Evolutionary conservation across 805 yeast genomes (phyloP).

Genomic region (Saccharomycopsis sp.): DNA sequence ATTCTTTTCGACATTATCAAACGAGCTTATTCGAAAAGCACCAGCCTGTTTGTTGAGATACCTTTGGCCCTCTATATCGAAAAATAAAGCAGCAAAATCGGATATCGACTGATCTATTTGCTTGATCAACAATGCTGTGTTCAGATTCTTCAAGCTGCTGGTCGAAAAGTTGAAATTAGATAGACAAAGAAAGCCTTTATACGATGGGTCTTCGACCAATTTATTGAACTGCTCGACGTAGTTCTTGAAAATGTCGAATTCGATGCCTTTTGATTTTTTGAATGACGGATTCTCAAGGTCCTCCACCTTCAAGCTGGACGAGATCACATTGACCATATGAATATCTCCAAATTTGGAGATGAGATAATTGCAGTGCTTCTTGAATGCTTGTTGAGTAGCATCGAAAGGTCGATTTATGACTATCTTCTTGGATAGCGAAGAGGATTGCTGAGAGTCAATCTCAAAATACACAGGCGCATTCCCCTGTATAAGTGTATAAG

Average conservation of each 20-base stretch:
- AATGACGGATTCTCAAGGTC: background rate
- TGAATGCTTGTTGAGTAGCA: constrained; percentile 82
- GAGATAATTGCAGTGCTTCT: constrained; percentile 68
- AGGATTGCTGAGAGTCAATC: constrained; percentile 54
- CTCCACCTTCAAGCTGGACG: constrained; percentile 1
- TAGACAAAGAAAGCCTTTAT: constrained; percentile 9
- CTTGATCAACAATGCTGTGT: background rate
- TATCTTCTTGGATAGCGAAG: constrained; percentile 63
- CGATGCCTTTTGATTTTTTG: constrained; percentile 12
- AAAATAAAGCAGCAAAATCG: constrained; percentile 80
- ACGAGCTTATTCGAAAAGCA: constrained; percentile 79
- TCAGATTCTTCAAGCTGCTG: background rate
- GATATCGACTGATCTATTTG: constrained; percentile 54
- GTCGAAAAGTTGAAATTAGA: constrained; percentile 15
- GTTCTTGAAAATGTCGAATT: constrained; percentile 17
- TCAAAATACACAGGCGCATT: constrained; percentile 95
- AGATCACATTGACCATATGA: constrained; percentile 68
- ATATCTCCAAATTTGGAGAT: constrained; percentile 76
- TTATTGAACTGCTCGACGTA: constrained; percentile 17
- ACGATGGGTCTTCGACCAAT: constrained; percentile 6
- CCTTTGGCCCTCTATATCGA: constrained; percentile 52
- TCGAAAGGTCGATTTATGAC: constrained; percentile 71
- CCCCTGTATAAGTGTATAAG: constrained; percentile 83
- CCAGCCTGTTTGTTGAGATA: constrained; percentile 82
- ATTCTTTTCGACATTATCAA: constrained; percentile 85